Conservation (phyloP, 2,329 filamentous ascomycete genomes). For the Arthrobotrys entomopaga region DNA sequence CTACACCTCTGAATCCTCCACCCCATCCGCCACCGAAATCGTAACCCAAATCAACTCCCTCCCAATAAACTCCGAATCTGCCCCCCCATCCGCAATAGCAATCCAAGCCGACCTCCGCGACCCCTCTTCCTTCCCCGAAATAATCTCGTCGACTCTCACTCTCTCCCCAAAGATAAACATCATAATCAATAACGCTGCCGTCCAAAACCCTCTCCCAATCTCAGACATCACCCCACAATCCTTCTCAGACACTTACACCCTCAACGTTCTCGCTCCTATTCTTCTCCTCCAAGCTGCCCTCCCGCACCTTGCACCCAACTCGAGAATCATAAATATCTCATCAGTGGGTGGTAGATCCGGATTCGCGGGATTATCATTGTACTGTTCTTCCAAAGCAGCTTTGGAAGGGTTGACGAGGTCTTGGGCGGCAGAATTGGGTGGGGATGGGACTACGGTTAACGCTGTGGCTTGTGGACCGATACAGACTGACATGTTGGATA, state of each 20-base stretch:
- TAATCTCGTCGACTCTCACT: conserved; percentile 61
- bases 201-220: conserved; percentile 61
- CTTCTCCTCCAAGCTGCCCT: conserved; percentile 68
- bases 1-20: conserved; percentile 36
- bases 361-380: conserved; percentile 61
- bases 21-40: conserved; percentile 15
- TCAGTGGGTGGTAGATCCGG: conserved; percentile 67
- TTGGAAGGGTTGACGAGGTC: conserved; percentile 70
- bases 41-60: conserved; percentile 48
- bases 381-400: conserved; percentile 70
- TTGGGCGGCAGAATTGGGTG: conserved; percentile 70
- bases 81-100: conserved; percentile 33
- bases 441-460: conserved; percentile 70
- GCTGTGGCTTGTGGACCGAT: conserved; percentile 71
- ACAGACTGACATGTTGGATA: conserved; percentile 69
- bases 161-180: conserved; percentile 59
- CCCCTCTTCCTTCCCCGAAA: conserved; percentile 56
- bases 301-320: conserved; percentile 65
- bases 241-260: conserved; percentile 68
- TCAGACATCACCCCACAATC: conserved; percentile 65
- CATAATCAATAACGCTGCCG: conserved; percentile 62
- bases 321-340: conserved; percentile 70
- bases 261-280: conserved; percentile 69
- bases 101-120: conserved; percentile 58
- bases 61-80: conserved; percentile 16